Conservation (phyloP, 2,329 filamentous ascomycete genomes). For the Pestalotiopsis fici region DNA sequence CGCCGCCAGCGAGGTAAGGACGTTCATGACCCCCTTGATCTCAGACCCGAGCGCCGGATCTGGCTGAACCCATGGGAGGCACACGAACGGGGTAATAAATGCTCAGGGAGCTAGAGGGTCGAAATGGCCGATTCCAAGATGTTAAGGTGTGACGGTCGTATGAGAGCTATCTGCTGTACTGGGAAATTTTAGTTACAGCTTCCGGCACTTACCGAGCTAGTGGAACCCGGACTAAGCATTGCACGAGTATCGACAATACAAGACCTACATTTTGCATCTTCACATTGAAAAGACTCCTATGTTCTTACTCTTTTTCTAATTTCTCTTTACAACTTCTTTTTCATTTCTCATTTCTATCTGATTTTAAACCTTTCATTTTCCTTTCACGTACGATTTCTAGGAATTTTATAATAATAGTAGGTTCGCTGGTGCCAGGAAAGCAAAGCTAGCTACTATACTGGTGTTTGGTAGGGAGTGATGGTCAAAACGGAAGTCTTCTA, state of each 20-base stretch:
- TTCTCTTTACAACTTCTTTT: too few relatives aligned
- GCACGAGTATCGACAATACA: neutral
- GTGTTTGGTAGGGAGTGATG: too few relatives aligned
- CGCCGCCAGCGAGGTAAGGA: conserved; percentile 23
- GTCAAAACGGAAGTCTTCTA: too few relatives aligned
- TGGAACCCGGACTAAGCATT: neutral
- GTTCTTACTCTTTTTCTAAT: too few relatives aligned
- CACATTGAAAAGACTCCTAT: too few relatives aligned
- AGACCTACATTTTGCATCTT: too few relatives aligned
- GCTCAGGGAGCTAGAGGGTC: neutral
- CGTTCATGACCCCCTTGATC: conserved; percentile 26
- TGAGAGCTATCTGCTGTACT: neutral
- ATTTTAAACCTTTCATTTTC: too few relatives aligned
- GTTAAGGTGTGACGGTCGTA: neutral
- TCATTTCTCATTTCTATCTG: too few relatives aligned
- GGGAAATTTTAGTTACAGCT: neutral
- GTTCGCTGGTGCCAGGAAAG: too few relatives aligned
- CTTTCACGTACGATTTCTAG: too few relatives aligned
- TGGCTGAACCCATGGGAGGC: conserved; percentile 6
- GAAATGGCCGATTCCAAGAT: neutral
- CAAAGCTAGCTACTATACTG: too few relatives aligned
- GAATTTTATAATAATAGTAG: too few relatives aligned
- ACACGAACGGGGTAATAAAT: neutral
- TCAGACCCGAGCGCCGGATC: conserved; percentile 19
- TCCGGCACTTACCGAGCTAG: neutral